A percentile compares a stretch with the other conserved stretches of the same genome.
phyloP scores from a whole-genome alignment of 768 basidiomycete species.

The Pisolithus orientalis region DNA sequence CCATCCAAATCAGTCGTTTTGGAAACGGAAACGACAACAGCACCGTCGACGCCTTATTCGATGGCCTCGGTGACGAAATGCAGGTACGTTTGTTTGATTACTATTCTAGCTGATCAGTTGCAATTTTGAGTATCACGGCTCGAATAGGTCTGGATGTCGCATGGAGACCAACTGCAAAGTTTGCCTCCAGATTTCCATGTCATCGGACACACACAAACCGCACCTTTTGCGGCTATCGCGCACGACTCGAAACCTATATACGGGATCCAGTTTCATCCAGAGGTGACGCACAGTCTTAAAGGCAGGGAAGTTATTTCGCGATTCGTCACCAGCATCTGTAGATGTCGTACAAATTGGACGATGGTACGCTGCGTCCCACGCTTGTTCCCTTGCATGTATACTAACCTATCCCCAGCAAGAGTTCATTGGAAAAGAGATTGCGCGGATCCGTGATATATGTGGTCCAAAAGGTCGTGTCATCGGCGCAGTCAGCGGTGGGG shows the following conservation, averaged over 20 bases:
- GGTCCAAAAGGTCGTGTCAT: constrained; percentile 94
- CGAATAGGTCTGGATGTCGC: constrained; percentile 97
- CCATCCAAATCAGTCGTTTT: constrained; percentile 64
- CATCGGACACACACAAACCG: constrained; percentile 80
- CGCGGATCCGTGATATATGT: constrained; percentile 89
- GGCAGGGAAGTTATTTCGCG: constrained; percentile 86
- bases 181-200: constrained; percentile 80
- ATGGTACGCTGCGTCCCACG: constrained; percentile 53
- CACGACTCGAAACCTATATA: constrained; percentile 87
- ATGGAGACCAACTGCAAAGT: constrained; percentile 86
- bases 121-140: neutral
- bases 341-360: constrained; percentile 80
- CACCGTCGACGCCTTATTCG: constrained; percentile 71
- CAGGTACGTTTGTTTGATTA: constrained; percentile 46
- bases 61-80: constrained; percentile 82
- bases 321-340: constrained; percentile 82
- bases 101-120: neutral
- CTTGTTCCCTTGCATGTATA: constrained; percentile 5
- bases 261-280: constrained; percentile 98
- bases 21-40: constrained; percentile 37
- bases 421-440: constrained; percentile 95
- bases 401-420: constrained; percentile 56
- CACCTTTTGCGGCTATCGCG: constrained; percentile 90
- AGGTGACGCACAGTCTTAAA: constrained; percentile 89
- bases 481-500: constrained; percentile 95